Conservation (phyloP, 2,329 filamentous ascomycete genomes). For the Zymoseptoria tritici region DNA sequence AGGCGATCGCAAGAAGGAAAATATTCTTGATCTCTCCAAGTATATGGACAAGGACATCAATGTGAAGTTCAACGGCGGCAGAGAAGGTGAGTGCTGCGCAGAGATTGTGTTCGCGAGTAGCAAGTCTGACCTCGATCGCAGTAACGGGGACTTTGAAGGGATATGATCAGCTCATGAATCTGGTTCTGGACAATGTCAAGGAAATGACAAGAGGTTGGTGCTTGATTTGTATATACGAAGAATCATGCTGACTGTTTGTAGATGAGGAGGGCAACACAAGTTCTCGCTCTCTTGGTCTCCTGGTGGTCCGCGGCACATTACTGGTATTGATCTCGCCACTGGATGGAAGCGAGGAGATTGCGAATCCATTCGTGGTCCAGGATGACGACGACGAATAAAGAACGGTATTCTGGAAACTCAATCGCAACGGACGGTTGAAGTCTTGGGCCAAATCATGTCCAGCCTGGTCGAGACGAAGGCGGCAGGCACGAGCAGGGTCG, state of each 20-base stretch:
- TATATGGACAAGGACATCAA: conserved; percentile 96
- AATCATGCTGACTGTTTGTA: conserved; percentile 33
- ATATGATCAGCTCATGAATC: conserved; percentile 95
- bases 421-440: background rate
- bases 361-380: conserved; percentile 78
- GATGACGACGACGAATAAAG: conserved; percentile 46
- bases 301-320: conserved; percentile 85
- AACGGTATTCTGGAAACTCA: background rate
- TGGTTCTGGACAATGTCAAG: conserved; percentile 89
- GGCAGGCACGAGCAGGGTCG: background rate
- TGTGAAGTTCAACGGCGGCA: conserved; percentile 93
- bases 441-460: background rate
- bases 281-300: conserved; percentile 70
- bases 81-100: conserved; percentile 57
- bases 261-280: conserved; percentile 90
- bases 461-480: background rate
- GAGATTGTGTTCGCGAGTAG: conserved; percentile 1
- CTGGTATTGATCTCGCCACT: conserved; percentile 87
- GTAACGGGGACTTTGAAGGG: conserved; percentile 87
- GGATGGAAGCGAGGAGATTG: conserved; percentile 91
- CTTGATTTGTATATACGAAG: background rate
- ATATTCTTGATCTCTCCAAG: conserved; percentile 89
- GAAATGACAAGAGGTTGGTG: conserved; percentile 75
- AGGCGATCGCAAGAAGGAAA: conserved; percentile 81
- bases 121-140: conserved; percentile 31